Percentiles rank a stretch among this genome's conserved stretches.
Conservation (phyloP, 2,329 filamentous ascomycete genomes). For the Trichoderma arundinaceum region DNA sequence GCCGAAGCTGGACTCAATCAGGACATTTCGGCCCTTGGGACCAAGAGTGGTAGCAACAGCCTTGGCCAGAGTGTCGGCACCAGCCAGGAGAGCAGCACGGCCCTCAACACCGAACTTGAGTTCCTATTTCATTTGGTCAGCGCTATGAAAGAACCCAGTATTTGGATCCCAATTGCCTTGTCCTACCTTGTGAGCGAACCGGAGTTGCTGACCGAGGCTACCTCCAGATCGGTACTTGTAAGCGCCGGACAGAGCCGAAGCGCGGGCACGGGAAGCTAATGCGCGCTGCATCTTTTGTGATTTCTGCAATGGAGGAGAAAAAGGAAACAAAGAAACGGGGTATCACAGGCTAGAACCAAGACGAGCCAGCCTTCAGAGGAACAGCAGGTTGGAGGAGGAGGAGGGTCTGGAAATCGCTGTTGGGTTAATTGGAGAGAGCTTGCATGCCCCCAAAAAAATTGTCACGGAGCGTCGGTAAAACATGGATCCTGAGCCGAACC, state of each 20-base stretch:
- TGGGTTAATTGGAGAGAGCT: slow-evolving; percentile 35
- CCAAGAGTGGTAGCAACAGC: slow-evolving; percentile 95
- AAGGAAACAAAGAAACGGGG: slow-evolving; percentile 35
- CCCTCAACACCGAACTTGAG: slow-evolving; percentile 98
- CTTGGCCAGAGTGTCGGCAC: slow-evolving; percentile 95
- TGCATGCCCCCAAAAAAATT: slow-evolving; percentile 48
- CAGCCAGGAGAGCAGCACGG: slow-evolving; percentile 84
- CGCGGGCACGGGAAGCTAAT: slow-evolving; percentile 79
- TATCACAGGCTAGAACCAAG: slow-evolving; percentile 40
- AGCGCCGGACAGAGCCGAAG: slow-evolving; percentile 77
- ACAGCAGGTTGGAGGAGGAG: slow-evolving; percentile 27
- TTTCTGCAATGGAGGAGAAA: slow-evolving; percentile 37
- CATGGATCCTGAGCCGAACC: slow-evolving; percentile 43
- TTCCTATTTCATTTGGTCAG: slow-evolving; percentile 63
- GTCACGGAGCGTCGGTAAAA: slow-evolving; percentile 51
- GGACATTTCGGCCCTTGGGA: slow-evolving; percentile 96
- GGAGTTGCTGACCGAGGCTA: slow-evolving; percentile 81
- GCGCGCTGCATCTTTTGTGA: slow-evolving; percentile 87
- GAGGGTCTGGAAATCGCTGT: slow-evolving; percentile 34
- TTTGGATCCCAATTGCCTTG: slow-evolving; percentile 30
- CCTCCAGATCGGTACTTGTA: slow-evolving; percentile 68
- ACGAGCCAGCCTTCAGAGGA: slow-evolving; percentile 26
- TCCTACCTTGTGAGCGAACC: slow-evolving; percentile 94
- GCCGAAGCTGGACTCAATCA: slow-evolving; percentile 98
- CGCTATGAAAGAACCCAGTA: slow-evolving; percentile 40